Evolutionary conservation across 495 filamentous ascomycete genomes (phyloP), one percentile per base, ranked within the genome.

Genomic region (Podospora conica): DNA sequence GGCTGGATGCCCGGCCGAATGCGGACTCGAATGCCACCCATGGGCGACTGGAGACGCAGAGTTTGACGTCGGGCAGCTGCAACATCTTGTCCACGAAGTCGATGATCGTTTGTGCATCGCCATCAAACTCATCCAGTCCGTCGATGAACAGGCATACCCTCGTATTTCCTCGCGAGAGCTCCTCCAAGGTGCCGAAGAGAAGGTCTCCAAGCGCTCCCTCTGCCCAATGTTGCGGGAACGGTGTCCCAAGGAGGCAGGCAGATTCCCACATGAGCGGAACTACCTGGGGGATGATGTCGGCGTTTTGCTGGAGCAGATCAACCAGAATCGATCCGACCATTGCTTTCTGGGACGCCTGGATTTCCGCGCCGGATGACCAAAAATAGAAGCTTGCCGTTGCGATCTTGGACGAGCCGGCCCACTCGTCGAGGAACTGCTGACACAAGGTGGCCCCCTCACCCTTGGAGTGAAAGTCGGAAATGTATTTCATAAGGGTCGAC

Each of bases 61-160:
- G 7, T 58, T 79, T 81, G 23, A 80, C 57, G 18, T 67, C 54
- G 6, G 24, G 1, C 3, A 25, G 9, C 0, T 33, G 11, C 6
- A 66, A 31, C 9, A 78, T 31, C 0, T 55, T 12, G 10, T 54
- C 56, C 6, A 78, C 22, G 1, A 74, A 21, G n/a, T 67, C 54
- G 20, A 80, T 66, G 1, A 80, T 21, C 5, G 71, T 64, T 0
- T 58, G 59, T 6, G 76, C 68, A 23, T 76, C 69, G 1, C 73
- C 74, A 9, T 69, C 72, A 31, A 74, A 77, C 60, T 79, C 78
- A 53, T 79, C 76, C 9, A 81, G 66, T 1, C 73, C 78, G 53
- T 79, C 78, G 20, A 69, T 64, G 58, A 67, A 64, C 0, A 67
- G 22, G 9, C 61, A 48, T 18, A 55, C 56, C 2, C 3, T 53